Percentiles rank a stretch among this genome's conserved stretches.
These are phyloP conservation scores for Colletotrichum magnum DNA, from an alignment of 2,329 filamentous ascomycete genomes.

Conservation along the genomic window DNA sequence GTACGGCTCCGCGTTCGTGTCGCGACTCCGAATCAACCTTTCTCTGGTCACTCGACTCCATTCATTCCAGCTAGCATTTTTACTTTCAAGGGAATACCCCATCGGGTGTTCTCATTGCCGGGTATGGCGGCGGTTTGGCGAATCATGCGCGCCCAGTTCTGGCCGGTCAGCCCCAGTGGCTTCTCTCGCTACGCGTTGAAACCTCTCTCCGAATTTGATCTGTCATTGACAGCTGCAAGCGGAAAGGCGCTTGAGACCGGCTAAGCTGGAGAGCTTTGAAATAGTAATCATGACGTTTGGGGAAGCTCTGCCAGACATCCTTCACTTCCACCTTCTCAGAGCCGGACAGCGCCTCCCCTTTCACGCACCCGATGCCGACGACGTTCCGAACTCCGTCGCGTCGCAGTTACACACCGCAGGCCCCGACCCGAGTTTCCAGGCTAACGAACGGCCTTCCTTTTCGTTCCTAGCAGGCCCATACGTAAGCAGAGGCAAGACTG, in stretches of 20 bases:
- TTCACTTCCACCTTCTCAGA: background rate
- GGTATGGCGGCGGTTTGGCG: slow-evolving; percentile 10
- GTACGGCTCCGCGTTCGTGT: slow-evolving; percentile 2
- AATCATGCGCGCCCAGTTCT: background rate
- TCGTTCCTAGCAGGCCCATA: background rate
- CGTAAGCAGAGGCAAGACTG: background rate
- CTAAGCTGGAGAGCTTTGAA: background rate
- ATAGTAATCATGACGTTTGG: slow-evolving; percentile 20
- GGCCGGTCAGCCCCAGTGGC: background rate
- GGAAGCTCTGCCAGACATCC: background rate
- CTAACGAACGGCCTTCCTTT: background rate
- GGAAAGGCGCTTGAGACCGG: slow-evolving; percentile 2
- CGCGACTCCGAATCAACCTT: background rate
- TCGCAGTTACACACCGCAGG: background rate
- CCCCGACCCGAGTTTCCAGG: background rate
- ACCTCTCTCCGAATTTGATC: slow-evolving; percentile 1
- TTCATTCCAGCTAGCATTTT: background rate
- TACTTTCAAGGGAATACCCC: background rate
- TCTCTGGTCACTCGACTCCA: background rate
- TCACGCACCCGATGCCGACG: background rate
- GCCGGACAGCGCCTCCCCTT: background rate
- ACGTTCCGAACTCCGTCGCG: background rate
- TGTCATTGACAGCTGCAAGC: slow-evolving; percentile 25
- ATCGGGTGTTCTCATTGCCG: background rate
- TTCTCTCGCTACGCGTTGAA: slow-evolving; percentile 3